These are phyloP conservation scores for Kodamaea hsintzibuensis DNA, from an alignment of 805 yeast genomes.

Conservation along the genomic window DNA sequence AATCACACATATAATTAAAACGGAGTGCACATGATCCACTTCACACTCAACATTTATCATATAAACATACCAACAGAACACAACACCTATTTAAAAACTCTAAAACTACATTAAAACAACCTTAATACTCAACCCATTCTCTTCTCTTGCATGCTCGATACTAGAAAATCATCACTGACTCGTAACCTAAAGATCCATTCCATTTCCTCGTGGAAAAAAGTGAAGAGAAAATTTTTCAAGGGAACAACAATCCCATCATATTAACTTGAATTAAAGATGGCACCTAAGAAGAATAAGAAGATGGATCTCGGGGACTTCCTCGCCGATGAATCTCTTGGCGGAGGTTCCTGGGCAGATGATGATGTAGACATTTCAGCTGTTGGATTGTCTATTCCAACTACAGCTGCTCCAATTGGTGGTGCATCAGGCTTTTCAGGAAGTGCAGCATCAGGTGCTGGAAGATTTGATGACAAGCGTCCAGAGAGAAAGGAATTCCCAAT, in stretches of 20 bases:
- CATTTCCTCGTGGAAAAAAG: conserved; percentile 1
- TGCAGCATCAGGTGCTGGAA: conserved; percentile 21
- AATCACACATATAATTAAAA: too few species aligned
- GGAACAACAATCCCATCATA: background rate
- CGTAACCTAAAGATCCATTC: background rate
- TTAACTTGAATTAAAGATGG: conserved; percentile 14
- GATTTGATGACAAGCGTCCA: conserved; percentile 33
- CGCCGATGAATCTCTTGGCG: conserved; percentile 71
- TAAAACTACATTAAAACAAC: too few species aligned
- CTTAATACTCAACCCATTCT: too few species aligned
- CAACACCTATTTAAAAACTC: too few species aligned
- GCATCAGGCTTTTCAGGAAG: conserved; percentile 8
- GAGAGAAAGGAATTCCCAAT: conserved; percentile 75
- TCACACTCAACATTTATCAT: too few species aligned
- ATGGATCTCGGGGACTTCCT: conserved; percentile 88
- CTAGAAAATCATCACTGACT: background rate
- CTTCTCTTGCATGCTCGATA: too few species aligned
- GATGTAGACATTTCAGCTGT: conserved; percentile 69
- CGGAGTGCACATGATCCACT: too few species aligned
- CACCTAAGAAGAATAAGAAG: conserved; percentile 60
- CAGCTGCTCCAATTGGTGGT: conserved; percentile 19
- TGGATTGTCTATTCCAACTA: conserved; percentile 47
- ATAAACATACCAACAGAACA: too few species aligned
- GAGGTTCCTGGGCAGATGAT: conserved; percentile 85
- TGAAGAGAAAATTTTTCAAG: conserved; percentile 1